Evolutionary conservation across 2,329 filamentous ascomycete species (phyloP).

Genomic region (Simplicillium sp.): DNA sequence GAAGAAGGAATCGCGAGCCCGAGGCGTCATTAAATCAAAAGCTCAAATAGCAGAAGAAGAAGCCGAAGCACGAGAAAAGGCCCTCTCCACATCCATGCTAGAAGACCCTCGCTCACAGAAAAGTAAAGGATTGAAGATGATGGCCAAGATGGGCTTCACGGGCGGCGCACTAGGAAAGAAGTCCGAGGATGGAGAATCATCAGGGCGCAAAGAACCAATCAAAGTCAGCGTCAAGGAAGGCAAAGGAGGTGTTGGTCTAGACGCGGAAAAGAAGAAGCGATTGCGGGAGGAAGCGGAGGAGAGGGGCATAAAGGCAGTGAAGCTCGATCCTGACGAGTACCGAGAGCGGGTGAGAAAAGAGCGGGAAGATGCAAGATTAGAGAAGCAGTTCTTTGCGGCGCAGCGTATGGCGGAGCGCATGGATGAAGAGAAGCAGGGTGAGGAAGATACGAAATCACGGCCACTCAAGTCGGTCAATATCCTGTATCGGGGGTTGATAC

Average conservation of each 20-base stretch:
- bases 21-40: constrained; percentile 67
- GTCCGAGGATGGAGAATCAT: constrained; percentile 34
- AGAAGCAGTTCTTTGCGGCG: constrained; percentile 64
- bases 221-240: constrained; percentile 68
- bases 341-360: constrained; percentile 62
- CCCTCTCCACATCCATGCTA: constrained; percentile 65
- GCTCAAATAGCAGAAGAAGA: constrained; percentile 71
- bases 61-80: constrained; percentile 61
- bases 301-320: constrained; percentile 47
- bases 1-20: constrained; percentile 56
- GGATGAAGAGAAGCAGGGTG: constrained; percentile 11
- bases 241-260: constrained; percentile 73
- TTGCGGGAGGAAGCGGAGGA: constrained; percentile 52
- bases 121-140: constrained; percentile 91
- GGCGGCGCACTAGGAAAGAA: constrained; percentile 61
- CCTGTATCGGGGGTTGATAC: constrained; percentile 68
- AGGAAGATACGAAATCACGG: constrained; percentile 25
- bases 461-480: constrained; percentile 63
- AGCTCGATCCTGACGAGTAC: constrained; percentile 60
- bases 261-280: constrained; percentile 75
- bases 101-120: constrained; percentile 43
- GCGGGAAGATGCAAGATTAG: constrained; percentile 56
- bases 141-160: constrained; percentile 90
- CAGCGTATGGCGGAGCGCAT: constrained; percentile 77
- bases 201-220: constrained; percentile 56